These are phyloP conservation scores for Asparagopsis taxiformis DNA, from an alignment of 31 red algal species.

Conservation along the genomic window DNA sequence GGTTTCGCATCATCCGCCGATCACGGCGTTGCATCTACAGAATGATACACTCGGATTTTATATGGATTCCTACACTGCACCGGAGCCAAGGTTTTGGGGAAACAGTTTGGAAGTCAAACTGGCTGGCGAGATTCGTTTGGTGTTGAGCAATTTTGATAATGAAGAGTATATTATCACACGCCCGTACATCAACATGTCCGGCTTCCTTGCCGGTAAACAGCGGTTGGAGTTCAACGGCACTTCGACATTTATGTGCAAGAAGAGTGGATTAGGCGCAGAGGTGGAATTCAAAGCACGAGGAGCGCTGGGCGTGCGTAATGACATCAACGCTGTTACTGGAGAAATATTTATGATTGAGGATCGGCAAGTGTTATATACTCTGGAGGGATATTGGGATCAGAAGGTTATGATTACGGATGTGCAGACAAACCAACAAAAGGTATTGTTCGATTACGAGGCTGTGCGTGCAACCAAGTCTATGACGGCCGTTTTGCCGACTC, in stretches of 20 bases:
- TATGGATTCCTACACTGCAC: conserved; percentile 76
- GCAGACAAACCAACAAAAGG: conserved; percentile 34
- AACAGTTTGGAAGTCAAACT: conserved; percentile 92
- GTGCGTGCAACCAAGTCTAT: conserved; percentile 63
- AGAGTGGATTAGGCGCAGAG: conserved; percentile 66
- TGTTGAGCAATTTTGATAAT: conserved; percentile 29
- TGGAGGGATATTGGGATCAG: conserved; percentile 89
- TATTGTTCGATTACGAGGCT: conserved; percentile 83
- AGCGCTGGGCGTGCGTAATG: conserved; percentile 41
- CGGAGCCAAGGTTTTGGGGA: conserved; percentile 90
- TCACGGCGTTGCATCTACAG: conserved; percentile 83
- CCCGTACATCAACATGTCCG: conserved; percentile 73
- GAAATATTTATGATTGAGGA: conserved; percentile 43
- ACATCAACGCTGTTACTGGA: conserved; percentile 77
- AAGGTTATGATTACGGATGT: conserved; percentile 70
- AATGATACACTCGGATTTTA: conserved; percentile 82
- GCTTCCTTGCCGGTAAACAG: conserved; percentile 88
- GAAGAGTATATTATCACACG: conserved; percentile 92
- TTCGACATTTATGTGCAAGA: conserved; percentile 59
- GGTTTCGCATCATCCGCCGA: conserved; percentile 95
- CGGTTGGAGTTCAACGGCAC: conserved; percentile 80
- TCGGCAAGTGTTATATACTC: conserved; percentile 56
- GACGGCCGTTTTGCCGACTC: conserved; percentile 68
- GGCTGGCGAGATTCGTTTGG: conserved; percentile 69
- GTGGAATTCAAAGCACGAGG: conserved; percentile 83